phyloP scores from a whole-genome alignment of 176 grass and related monocot genomes.

The Typha latifolia region DNA sequence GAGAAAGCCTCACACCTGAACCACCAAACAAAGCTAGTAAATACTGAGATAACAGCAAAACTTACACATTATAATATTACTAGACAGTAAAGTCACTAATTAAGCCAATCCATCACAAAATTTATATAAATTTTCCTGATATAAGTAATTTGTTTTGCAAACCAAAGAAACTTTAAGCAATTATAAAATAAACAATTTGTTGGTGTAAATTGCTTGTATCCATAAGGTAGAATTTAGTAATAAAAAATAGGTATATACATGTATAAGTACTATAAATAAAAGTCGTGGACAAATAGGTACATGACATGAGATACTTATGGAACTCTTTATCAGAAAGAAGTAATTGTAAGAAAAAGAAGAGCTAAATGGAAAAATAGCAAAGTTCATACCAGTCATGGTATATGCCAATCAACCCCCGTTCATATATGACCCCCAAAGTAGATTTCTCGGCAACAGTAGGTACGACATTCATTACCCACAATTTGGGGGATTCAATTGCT shows the following conservation, averaged over 20 bases:
- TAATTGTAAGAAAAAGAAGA: not conserved
- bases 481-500: constrained; percentile 55
- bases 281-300: no score
- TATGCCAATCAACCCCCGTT: constrained; percentile 81
- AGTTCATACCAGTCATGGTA: constrained; percentile 78
- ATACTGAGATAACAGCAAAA: not conserved
- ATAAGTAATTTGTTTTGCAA: no score
- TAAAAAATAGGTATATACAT: no score
- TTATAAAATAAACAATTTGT: no score
- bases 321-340: not conserved
- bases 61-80: not conserved
- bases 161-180: no score
- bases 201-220: no score
- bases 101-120: no score
- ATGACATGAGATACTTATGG: no score
- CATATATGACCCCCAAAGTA: constrained; percentile 66
- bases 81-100: no score
- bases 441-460: constrained; percentile 46
- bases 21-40: constrained; percentile 3
- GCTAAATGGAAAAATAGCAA: not conserved
- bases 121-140: no score
- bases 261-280: no score
- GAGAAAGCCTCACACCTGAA: constrained; percentile 84
- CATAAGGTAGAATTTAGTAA: no score
- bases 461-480: constrained; percentile 90